Evolutionary conservation across 2,329 filamentous ascomycete species (phyloP).

Genomic region (Ilyonectria robusta): DNA sequence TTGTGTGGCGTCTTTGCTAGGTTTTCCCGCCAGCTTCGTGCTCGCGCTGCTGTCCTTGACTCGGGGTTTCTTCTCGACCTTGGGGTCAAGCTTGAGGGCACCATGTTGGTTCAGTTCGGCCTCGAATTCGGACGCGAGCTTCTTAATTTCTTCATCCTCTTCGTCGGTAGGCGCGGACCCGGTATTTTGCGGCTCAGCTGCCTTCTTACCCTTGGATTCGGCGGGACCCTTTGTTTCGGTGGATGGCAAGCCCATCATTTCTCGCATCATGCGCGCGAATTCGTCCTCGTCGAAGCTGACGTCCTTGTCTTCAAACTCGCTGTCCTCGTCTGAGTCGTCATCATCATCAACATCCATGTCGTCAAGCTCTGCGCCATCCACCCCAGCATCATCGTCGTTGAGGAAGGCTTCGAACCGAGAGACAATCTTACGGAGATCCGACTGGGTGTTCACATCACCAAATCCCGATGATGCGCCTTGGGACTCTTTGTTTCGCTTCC

Average conservation of each 20-base stretch:
- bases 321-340: slow-evolving; percentile 66
- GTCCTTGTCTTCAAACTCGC: slow-evolving; percentile 79
- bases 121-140: slow-evolving; percentile 79
- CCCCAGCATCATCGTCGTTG: slow-evolving; percentile 85
- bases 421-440: slow-evolving; percentile 90
- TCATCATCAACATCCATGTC: slow-evolving; percentile 78
- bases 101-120: slow-evolving; percentile 79
- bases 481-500: slow-evolving; percentile 57
- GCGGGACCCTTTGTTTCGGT: slow-evolving; percentile 1
- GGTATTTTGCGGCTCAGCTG: neutral
- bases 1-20: slow-evolving; percentile 23
- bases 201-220: slow-evolving; percentile 17
- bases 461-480: slow-evolving; percentile 62
- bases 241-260: slow-evolving; percentile 83
- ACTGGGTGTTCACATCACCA: slow-evolving; percentile 77
- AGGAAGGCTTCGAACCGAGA: slow-evolving; percentile 93
- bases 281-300: slow-evolving; percentile 88
- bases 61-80: slow-evolving; percentile 49
- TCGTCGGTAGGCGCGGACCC: slow-evolving; percentile 56
- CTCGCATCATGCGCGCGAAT: slow-evolving; percentile 89
- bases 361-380: slow-evolving; percentile 81
- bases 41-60: slow-evolving; percentile 47
- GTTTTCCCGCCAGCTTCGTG: slow-evolving; percentile 33
- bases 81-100: slow-evolving; percentile 70
- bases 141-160: slow-evolving; percentile 74